Evolutionary conservation across 352 stramenopile species (phyloP).

Genomic region (Phytophthora cryptogea): DNA sequence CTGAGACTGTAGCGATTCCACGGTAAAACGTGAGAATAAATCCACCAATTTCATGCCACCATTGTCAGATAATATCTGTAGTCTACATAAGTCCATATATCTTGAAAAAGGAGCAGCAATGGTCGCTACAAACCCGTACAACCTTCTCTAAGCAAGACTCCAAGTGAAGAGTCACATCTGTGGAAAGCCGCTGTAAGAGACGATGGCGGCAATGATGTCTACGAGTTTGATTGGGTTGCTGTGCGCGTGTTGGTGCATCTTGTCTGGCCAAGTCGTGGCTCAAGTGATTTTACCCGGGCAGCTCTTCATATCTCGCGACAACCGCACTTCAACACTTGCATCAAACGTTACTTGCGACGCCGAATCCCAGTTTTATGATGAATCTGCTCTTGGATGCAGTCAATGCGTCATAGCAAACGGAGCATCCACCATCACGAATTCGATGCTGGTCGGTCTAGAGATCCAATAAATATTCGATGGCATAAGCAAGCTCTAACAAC

Average conservation of each 20-base stretch:
- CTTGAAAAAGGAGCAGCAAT: too few species aligned
- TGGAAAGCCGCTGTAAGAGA: slow-evolving; percentile 3
- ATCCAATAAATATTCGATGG: neutral
- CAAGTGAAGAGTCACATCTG: slow-evolving; percentile 37
- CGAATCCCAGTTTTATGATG: slow-evolving; percentile 60
- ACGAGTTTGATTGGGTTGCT: slow-evolving; percentile 8
- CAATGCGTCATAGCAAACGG: slow-evolving; percentile 46
- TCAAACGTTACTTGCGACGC: slow-evolving; percentile 36
- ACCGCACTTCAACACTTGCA: slow-evolving; percentile 3
- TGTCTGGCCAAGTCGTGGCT: slow-evolving; percentile 5
- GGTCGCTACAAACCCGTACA: too few species aligned
- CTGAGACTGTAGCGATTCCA: slow-evolving; percentile 8
- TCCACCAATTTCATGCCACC: slow-evolving; percentile 9
- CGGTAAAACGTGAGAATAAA: slow-evolving; percentile 3
- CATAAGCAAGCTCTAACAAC: neutral
- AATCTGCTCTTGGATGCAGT: slow-evolving; percentile 56
- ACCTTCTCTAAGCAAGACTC: slow-evolving; percentile 4
- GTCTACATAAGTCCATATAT: too few species aligned
- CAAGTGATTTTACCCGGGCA: slow-evolving; percentile 20
- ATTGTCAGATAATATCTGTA: neutral
- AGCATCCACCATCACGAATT: slow-evolving; percentile 32
- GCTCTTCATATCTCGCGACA: slow-evolving; percentile 10
- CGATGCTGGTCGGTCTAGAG: slow-evolving; percentile 38
- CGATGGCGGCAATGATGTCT: slow-evolving; percentile 1
- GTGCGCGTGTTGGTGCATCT: slow-evolving; percentile 3